These are phyloP conservation scores for Ganoderma lucidum DNA, from an alignment of 1,284 basidiomycete genomes.

Conservation along the genomic window DNA sequence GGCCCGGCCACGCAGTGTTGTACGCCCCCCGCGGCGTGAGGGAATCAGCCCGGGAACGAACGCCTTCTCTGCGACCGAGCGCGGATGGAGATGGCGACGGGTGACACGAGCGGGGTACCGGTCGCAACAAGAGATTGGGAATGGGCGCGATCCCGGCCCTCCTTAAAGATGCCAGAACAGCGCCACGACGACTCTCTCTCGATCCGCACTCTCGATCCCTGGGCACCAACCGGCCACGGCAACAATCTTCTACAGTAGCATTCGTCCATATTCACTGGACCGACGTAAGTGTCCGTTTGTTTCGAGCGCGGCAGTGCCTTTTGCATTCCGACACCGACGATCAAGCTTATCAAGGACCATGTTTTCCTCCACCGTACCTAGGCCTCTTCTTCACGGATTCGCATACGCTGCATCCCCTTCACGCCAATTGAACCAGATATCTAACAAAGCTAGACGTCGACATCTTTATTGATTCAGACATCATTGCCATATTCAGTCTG, in stretches of 20 bases:
- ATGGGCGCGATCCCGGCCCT: slow-evolving; percentile 16
- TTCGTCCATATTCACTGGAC: neutral
- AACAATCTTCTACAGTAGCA: neutral
- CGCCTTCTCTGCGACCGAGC: neutral
- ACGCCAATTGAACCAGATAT: no score
- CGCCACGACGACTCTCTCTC: neutral
- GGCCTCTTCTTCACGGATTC: no score
- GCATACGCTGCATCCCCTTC: no score
- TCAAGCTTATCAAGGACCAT: no score
- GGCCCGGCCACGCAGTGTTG: neutral
- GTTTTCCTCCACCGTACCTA: no score
- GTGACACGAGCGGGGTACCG: neutral
- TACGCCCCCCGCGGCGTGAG: neutral
- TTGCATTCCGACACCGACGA: no score
- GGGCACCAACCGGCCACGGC: neutral
- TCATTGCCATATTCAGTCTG: no score
- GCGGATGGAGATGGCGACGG: slow-evolving; percentile 8
- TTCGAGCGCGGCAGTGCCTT: no score
- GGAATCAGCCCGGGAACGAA: neutral
- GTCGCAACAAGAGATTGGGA: neutral
- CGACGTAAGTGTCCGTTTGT: no score
- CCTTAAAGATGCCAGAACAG: neutral
- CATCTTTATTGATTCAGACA: no score
- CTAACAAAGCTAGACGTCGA: no score
- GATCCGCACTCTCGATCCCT: neutral